Conservation (phyloP, 2,329 filamentous ascomycete genomes). For the Phialophora macrospora region DNA sequence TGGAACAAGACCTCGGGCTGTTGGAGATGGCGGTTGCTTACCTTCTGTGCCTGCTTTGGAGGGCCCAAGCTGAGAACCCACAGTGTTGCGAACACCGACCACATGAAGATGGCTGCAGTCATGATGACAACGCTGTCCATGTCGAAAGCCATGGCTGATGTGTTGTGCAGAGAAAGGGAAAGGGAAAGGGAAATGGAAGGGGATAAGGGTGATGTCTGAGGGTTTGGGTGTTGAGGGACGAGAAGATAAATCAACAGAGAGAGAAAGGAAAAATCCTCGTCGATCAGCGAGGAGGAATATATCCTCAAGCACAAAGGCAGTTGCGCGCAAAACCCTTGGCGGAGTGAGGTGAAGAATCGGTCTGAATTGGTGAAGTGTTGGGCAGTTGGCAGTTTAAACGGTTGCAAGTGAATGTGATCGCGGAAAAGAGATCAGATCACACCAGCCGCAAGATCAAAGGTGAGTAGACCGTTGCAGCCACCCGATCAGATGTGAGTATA, state of each 20-base stretch:
- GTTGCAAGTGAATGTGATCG: neutral
- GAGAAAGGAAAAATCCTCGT: neutral
- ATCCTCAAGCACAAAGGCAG: neutral
- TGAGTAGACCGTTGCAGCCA: neutral
- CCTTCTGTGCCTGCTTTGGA: neutral
- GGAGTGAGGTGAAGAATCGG: neutral
- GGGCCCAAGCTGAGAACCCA: neutral
- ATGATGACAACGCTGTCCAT: neutral
- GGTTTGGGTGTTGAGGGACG: neutral
- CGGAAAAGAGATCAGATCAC: neutral
- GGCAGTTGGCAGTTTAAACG: neutral
- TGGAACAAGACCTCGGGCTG: neutral
- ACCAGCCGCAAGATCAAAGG: neutral
- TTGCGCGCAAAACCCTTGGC: neutral
- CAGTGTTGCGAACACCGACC: neutral
- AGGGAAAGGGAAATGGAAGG: too few species aligned
- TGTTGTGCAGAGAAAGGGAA: neutral
- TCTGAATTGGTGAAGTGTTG: neutral
- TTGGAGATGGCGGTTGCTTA: neutral
- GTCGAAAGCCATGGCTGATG: neutral
- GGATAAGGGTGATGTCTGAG: neutral
- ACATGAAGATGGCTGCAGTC: neutral
- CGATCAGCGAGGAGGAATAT: neutral
- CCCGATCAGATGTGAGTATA: neutral
- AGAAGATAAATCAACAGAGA: neutral